phyloP scores from a whole-genome alignment of 345 rosid species.

The Eucalyptus cloeziana region DNA sequence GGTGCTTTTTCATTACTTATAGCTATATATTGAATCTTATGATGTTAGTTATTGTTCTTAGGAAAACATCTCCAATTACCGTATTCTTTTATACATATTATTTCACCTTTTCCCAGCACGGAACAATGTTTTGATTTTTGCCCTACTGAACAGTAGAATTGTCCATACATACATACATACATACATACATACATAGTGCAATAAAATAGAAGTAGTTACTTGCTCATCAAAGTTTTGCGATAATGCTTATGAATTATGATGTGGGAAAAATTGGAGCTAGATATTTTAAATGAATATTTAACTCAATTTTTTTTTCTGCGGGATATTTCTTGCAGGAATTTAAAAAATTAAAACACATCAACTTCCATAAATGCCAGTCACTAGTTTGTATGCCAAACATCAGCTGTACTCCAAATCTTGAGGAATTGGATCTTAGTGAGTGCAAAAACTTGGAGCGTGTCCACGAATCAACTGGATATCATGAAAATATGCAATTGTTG shows the following conservation, averaged over 20 bases:
- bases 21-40: accelerated
- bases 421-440: neutral
- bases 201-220: neutral
- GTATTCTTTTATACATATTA: no score
- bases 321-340: neutral
- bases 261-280: neutral
- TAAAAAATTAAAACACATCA: neutral
- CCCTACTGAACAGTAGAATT: no score
- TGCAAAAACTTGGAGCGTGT: neutral
- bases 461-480: neutral
- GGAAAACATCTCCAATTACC: no score
- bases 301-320: neutral
- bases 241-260: neutral
- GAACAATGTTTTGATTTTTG: no score
- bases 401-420: accelerated
- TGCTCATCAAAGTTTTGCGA: neutral
- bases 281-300: no score
- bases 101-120: no score
- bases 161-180: no score
- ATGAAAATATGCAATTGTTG: accelerated
- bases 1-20: no score
- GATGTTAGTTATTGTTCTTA: no score
- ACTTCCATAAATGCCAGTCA: neutral
- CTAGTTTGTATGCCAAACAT: neutral
- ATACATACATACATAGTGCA: no score